Evolutionary conservation across 2,329 filamentous ascomycete species (phyloP), one percentile per base, ranked within the genome.

Genomic region (Colletotrichum plurivorum): DNA sequence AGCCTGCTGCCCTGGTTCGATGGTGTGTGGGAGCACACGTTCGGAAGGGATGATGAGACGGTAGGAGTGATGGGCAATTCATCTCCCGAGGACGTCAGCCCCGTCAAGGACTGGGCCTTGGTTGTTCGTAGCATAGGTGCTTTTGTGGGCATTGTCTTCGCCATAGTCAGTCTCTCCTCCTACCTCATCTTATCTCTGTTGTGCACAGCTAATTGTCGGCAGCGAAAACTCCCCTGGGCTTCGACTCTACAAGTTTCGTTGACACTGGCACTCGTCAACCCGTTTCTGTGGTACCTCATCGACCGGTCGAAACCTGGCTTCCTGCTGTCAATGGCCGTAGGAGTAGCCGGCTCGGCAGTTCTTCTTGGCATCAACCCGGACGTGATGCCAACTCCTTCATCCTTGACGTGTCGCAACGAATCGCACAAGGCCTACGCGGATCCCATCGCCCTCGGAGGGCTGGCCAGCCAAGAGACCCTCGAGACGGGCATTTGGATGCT

Each of bases 271-370:
- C 89, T 98, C 69, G 94, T 93, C 20, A 98, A 98, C 78, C 95
- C 96, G 1, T 92, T 96, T 10, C 84, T 99, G 18, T 99, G 96
- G 96, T 99, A 97, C 81, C 86, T 98, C 25, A 93, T 99, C 76
- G 96, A 99, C 81, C 93, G 95, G 58, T 96, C 94, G 54, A 91
- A 90, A 73, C 88, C 94, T 0, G 96, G 96, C 5, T 92, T 98
- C 73, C 83, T 96, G 41, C 87, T 98, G 63, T 94, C 94, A 0
- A 86, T 91, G 15, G 83, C 89, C 2, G 91, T 97, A 12, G 93
- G 94, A 1, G 77, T 95, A 27, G 82, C 88, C 1, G 94, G 95
- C 8, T 95, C 95, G 10, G 87, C 88, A 15, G 79, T 94, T 16
- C 83, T 97, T 18, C 87, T 97, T 67, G 87, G 90, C 15, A 85